Evolutionary conservation across 2,329 filamentous ascomycete genomes (phyloP).

Genomic region (Triangularia verruculosa): DNA sequence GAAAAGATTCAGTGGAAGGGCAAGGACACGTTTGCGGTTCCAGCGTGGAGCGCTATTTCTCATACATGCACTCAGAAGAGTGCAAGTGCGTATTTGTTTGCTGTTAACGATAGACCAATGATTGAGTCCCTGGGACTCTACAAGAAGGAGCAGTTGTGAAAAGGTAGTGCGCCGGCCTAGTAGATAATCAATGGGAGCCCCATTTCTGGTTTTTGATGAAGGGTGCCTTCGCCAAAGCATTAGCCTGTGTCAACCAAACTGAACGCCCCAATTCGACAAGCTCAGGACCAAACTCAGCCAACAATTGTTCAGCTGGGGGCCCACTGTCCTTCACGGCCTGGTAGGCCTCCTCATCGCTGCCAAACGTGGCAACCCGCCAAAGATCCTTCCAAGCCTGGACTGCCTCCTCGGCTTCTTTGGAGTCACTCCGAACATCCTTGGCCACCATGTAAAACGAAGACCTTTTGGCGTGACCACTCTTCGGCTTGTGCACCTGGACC

Average conservation of each 20-base stretch:
- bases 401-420: conserved; percentile 34
- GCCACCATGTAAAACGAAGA: conserved; percentile 56
- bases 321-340: neutral
- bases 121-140: neutral
- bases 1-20: neutral
- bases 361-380: conserved; percentile 42
- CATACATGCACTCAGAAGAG: neutral
- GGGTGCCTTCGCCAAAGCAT: neutral
- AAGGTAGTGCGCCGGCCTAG: neutral
- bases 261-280: neutral
- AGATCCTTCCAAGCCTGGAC: conserved; percentile 39
- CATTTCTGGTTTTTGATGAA: neutral
- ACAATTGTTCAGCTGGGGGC: neutral
- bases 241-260: neutral
- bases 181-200: neutral
- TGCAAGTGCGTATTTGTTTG: neutral
- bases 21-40: neutral
- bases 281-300: neutral
- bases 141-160: neutral
- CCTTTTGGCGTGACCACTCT: conserved; percentile 37
- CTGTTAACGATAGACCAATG: neutral
- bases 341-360: neutral
- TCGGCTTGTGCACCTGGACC: conserved; percentile 46
- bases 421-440: conserved; percentile 36
- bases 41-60: neutral